Conservation (phyloP, 345 rosid species). For the Euphorbia tirucalli region DNA sequence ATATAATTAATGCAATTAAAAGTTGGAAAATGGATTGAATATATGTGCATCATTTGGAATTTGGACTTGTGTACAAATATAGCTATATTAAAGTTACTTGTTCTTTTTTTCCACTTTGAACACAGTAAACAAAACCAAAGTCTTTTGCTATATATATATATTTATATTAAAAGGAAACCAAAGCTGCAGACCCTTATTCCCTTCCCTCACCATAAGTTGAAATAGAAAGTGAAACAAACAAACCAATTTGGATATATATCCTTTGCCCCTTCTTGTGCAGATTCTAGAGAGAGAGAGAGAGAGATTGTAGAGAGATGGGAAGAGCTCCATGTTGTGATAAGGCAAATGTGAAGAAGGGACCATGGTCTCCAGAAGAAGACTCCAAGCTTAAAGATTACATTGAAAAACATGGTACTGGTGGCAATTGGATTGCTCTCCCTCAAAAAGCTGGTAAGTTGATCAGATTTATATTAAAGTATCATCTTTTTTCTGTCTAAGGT, state of each 20-base stretch:
- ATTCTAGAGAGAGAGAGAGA: constrained; percentile 16
- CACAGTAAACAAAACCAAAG: constrained; percentile 2
- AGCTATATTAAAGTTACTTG: neutral
- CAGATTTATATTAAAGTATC: neutral
- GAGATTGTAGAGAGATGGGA: constrained; percentile 55
- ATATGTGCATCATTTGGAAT: constrained; percentile 31
- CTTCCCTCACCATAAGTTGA: constrained; percentile 10
- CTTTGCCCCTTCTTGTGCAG: neutral
- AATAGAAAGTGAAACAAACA: constrained; percentile 19
- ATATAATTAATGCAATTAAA: constrained; percentile 4
- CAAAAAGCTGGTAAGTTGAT: constrained; percentile 79
- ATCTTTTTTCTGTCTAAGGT: neutral
- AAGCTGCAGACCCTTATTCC: neutral
- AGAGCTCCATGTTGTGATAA: constrained; percentile 98
- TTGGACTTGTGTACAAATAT: constrained; percentile 35
- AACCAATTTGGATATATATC: constrained; percentile 1
- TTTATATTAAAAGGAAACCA: constrained; percentile 14
- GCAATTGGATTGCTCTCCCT: constrained; percentile 94
- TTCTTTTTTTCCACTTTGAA: neutral
- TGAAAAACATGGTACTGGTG: constrained; percentile 79
- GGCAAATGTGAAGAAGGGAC: constrained; percentile 92
- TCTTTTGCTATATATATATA: constrained; percentile 5
- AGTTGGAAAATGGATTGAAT: constrained; percentile 30
- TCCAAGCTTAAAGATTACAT: constrained; percentile 79
- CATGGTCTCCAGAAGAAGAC: constrained; percentile 98